Evolutionary conservation across 352 stramenopile species (phyloP), one percentile per base, ranked within the genome.

Genomic region (Globisporangium irregulare): DNA sequence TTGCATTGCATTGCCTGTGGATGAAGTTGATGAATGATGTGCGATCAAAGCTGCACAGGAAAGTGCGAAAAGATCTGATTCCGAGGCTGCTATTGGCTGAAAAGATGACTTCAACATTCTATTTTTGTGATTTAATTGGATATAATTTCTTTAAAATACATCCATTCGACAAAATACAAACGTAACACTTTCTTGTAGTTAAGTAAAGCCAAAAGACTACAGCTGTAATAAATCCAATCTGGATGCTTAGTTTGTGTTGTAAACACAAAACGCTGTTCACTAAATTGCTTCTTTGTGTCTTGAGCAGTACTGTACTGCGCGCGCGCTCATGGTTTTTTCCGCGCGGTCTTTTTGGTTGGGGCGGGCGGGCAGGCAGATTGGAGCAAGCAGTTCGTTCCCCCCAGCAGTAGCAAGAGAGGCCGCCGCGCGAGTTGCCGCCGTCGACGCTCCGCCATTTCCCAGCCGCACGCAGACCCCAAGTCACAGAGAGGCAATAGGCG

Each of bases 1-100:
- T 51, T 51, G 43, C 43, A 41, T 41, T 41, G 36, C 9, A 41
- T 41, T 50, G 41, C 38, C 18, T 46, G 38, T 20, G 38, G 38
- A 27, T 58, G 51, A 32, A 36, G 32, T 36, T 32, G 27, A 32
- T 32, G 34, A 24, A 20, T 59, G 54, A 60, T 60, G 54, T 38
- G 54, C 29, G 54, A 60, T 34, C 54, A 60, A 60, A 15, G 25
- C 4, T 24, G 24, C 48, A 29, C 48, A 55, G n/a, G 48, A 55
- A 24, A 55, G 54, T 7, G 9, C 22, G 54, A 24, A 60, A 59
- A 60, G 54, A 60, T 60, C 54, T 32, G 24, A 60, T n/a, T 43
- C 22, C 4, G 12, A 38, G 10, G 12, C 25, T 20, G 9, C 4
- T 6, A 60, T 60, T 60, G 54, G 54, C 25, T 60, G 27, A 60